Evolutionary conservation across 768 basidiomycete genomes (phyloP), one percentile per base, ranked within the genome.

Genomic region (Suillus clintonianus): DNA sequence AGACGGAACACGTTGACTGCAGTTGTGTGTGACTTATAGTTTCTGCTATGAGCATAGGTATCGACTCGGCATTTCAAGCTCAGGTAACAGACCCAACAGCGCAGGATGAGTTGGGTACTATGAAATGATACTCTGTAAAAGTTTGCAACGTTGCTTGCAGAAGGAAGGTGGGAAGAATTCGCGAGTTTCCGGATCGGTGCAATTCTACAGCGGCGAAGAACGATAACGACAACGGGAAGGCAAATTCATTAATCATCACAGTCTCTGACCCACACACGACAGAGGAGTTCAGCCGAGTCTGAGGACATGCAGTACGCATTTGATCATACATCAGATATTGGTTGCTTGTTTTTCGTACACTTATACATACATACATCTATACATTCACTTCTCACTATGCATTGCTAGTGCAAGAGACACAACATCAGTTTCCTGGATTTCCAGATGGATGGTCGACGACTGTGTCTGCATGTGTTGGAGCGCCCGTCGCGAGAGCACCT

Each of bases 401-500:
- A n/a, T 36, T 32, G n/a, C 14, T 17, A 51, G 15, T 30, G 19
- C 37, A 39, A 41, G 19, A 57, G 2, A 37, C 17, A 17, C 37
- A 39, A 19, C 5, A 24, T 57, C 39, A 57, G 27, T 57, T 57
- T 57, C 56, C 56, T 27, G 27, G 27, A 30, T 57, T 57, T 10
- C 39, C 56, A 57, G 56, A 30, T 19, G 11, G 39, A 14, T 13
- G 15, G 7, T 2, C 37, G 15, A 41, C 56, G 8, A 24, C 11
- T 27, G 27, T 27, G 17, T 19, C 19, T 24, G 17, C 64, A 61
- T 7, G 41, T 19, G 45, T 8, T 24, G 62, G 59, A 55, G 60
- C 57, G 8, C 22, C 56, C 24, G 63, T 63, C 9, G 54, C 45
- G 60, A 86, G 66, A 11, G 79, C 80, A 19, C 71, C 71, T 60